Base-by-base conservation (phyloP, 1,139 yeast species). In the Blastobotrys niveus region DNA sequence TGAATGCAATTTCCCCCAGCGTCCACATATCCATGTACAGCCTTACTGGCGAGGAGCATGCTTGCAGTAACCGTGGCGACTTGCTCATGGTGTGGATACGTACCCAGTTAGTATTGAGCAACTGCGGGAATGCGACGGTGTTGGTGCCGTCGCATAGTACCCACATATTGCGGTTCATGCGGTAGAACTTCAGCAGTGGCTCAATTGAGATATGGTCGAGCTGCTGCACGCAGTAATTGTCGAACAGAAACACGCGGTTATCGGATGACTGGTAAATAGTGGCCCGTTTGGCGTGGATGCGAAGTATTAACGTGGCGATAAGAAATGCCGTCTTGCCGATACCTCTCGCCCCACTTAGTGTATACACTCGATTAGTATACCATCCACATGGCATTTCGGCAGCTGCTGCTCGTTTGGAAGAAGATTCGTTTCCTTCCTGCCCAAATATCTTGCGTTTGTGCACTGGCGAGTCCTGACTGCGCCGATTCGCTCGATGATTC, bases 311-410 rank as follows among this genome's bases (percentile, higher is more conserved):
- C 12, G 46, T 43, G 12, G 22, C 17, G 6, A 43, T 15, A 9
- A 43, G 27, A 19, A 43, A 43, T 31, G 35, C 42, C 5, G 42
- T 43, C 24, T 43, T 43, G 10, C 46, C 46, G 3, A 38, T 37
- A 3, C 46, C 42, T 9, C 37, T 20, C 5, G 34, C 15, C 10
- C 38, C 42, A 10, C 15, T 27, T 7, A 43, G 26, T 21, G 38
- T n/a, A 22, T 43, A 43, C 7, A 29, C 35, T 4, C 46, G 46
- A 20, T 34, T 43, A 12, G 25, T 33, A 35, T 43, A 43, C 42
- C 46, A 38, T n/a, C 46, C 46, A 22, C 42, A 38, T 17, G 32
- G 36, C 12, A 42, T 8, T 5, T 19, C 27, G 14, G 17, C 33
- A 18, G 25, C 38, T 30, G 27, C 8, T 14, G n/a, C 12, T 15